Conservation (phyloP, 225 moss, liverwort and hornwort species). For the Asterella californica region DNA sequence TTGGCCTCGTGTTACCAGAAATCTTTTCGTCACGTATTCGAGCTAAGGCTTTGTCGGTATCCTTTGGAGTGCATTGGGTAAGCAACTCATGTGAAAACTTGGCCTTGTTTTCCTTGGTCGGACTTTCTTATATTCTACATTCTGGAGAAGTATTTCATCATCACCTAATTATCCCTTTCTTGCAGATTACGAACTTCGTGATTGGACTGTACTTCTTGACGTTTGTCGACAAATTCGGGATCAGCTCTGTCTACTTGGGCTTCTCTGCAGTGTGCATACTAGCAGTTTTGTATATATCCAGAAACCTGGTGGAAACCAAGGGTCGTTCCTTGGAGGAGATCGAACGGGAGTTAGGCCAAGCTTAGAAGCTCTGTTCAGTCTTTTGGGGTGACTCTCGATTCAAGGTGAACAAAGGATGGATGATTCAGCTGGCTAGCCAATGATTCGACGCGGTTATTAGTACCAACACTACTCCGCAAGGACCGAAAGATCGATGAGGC, state of each 20-base stretch:
- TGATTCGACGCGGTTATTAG: background rate
- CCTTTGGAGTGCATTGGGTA: slow-evolving; percentile 98
- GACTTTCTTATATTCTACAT: too few species aligned
- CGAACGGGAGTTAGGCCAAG: slow-evolving; percentile 74
- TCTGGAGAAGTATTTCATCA: background rate
- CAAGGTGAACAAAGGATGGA: background rate
- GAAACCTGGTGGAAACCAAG: slow-evolving; percentile 84
- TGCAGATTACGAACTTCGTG: slow-evolving; percentile 73
- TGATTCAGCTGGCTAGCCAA: slow-evolving; percentile 6
- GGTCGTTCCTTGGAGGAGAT: slow-evolving; percentile 97
- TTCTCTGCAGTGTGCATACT: slow-evolving; percentile 74
- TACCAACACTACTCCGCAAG: background rate
- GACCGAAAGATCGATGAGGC: slow-evolving; percentile 5
- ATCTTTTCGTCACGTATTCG: slow-evolving; percentile 90
- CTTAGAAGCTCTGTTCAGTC: slow-evolving; percentile 22
- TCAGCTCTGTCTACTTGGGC: slow-evolving; percentile 79
- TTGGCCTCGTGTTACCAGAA: slow-evolving; percentile 84
- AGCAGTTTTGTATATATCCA: slow-evolving; percentile 64
- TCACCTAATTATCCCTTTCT: background rate
- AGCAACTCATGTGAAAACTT: background rate
- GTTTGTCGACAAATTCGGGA: slow-evolving; percentile 74
- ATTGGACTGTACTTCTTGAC: slow-evolving; percentile 87
- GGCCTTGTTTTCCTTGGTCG: background rate
- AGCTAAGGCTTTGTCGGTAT: slow-evolving; percentile 80
- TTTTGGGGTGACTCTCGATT: background rate